Evolutionary conservation across 1,284 basidiomycete genomes (phyloP), one percentile per base, ranked within the genome.

Genomic region (Rhodotorula mucilaginosa): DNA sequence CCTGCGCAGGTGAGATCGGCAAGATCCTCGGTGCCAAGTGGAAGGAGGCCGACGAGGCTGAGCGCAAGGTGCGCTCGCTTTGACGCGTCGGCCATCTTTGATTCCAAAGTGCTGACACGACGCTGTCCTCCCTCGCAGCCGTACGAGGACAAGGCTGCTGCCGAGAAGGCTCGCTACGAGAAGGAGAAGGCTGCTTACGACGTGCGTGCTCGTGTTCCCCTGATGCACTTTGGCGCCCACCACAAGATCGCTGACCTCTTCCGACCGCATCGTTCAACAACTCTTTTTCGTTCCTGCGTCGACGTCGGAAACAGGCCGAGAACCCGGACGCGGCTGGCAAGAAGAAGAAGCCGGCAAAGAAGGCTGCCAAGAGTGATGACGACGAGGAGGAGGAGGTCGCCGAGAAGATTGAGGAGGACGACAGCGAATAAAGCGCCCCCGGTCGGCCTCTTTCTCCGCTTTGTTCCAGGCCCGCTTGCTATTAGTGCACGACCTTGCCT

Each of bases 21-120:
- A 92, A 92, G 81, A 85, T 93, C 64, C 87, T 94, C 70, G 92
- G 92, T 71, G 89, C 89, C 72, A 92, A 91, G 83, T 94, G 92
- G 92, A 93, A 93, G 85, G 90, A 90, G 80, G 87, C 93, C 79
- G 86, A 86, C 72, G 90, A 90, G 21, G 85, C 86, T 66, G 90
- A 93, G 84, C 92, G 91, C 84, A 93, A 92, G 87, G 91, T 91
- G 66, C 56, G 81, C 80, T 39, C 49, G 56, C 23, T 61, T n/a
- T 56, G 34, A 34, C 64, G 26, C 18, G 1, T 47, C 12, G 26
- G 26, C 47, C 46, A 70, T 23, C 48, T 60, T 49, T n/a, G 51
- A 49, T 21, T 21, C 70, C 15, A 44, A 58, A n/a, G 26, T 21
- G 39, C 64, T 46, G 31, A 60, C 44, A 16, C 31, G 7, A 10